A percentile compares a stretch with the other conserved stretches of the same genome.
phyloP scores from a whole-genome alignment of 2,329 filamentous ascomycete species.

The Cryphonectria japonica region DNA sequence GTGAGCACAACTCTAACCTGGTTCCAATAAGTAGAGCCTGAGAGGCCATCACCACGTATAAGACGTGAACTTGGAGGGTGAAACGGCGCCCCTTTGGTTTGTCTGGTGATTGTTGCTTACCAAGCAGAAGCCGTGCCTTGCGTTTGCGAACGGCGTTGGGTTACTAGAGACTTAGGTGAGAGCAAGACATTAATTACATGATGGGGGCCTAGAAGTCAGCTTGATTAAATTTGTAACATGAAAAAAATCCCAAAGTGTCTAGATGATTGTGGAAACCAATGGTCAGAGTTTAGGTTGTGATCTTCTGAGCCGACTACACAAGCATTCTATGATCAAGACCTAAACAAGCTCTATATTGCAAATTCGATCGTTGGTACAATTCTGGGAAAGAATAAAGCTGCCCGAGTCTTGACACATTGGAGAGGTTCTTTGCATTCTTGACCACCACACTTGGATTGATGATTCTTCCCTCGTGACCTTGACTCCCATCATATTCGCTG shows the following conservation, averaged over 20 bases:
- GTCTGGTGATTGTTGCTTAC: background rate
- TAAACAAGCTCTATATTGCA: too few species aligned
- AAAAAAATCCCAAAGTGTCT: background rate
- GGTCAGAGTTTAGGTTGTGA: too few species aligned
- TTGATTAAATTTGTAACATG: background rate
- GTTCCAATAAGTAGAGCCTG: background rate
- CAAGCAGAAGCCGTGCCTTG: background rate
- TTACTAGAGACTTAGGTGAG: background rate
- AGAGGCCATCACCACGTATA: background rate
- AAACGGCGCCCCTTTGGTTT: too few species aligned
- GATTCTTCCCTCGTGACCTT: background rate
- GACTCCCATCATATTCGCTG: background rate
- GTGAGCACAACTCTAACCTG: background rate
- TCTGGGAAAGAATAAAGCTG: too few species aligned
- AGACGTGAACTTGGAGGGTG: too few species aligned
- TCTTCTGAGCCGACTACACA: too few species aligned
- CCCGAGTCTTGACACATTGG: background rate
- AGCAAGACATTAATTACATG: too few species aligned
- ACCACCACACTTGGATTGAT: background rate
- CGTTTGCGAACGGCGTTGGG: background rate
- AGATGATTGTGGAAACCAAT: background rate
- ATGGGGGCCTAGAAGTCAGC: too few species aligned
- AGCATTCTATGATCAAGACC: too few species aligned
- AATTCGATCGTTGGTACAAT: background rate
- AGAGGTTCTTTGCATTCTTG: background rate